A percentile compares a stretch with the other conserved stretches of the same genome.
Evolutionary conservation across 768 basidiomycete species (phyloP).

Genomic region (Pulveroboletus ravenelii): DNA sequence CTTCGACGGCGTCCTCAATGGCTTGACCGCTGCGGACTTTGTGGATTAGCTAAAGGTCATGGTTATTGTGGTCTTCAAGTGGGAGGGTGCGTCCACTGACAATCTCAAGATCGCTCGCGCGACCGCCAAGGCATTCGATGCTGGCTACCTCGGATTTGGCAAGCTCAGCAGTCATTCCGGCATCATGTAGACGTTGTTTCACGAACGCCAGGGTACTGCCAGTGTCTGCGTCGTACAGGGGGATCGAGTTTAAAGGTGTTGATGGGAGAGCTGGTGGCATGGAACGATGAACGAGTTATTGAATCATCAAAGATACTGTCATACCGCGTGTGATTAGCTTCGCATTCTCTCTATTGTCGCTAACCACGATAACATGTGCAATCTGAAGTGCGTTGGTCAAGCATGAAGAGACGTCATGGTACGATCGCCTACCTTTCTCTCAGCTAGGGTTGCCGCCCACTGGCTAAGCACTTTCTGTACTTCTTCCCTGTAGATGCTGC

Average conservation of each 20-base stretch:
- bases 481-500: constrained; percentile 58
- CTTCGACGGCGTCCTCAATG: constrained; percentile 81
- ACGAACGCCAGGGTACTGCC: constrained; percentile 78
- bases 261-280: constrained; percentile 63
- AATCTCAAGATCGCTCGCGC: constrained; percentile 83
- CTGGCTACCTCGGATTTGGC: constrained; percentile 50
- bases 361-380: constrained; percentile 88
- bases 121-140: constrained; percentile 79
- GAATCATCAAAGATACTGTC: background rate
- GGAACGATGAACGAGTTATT: background rate
- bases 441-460: constrained; percentile 81
- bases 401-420: background rate
- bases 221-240: constrained; percentile 81
- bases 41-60: constrained; percentile 60
- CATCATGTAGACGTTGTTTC: constrained; percentile 66
- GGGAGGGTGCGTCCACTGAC: constrained; percentile 39
- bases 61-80: background rate
- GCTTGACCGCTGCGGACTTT: constrained; percentile 73
- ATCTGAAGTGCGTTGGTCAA: constrained; percentile 42
- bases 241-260: constrained; percentile 74
- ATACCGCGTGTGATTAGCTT: constrained; percentile 81
- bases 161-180: constrained; percentile 48
- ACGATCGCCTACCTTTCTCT: constrained; percentile 57
- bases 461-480: constrained; percentile 69
- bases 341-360: constrained; percentile 83